Conservation (phyloP, 805 yeast species). For the Saccharomycopsis sp. region DNA sequence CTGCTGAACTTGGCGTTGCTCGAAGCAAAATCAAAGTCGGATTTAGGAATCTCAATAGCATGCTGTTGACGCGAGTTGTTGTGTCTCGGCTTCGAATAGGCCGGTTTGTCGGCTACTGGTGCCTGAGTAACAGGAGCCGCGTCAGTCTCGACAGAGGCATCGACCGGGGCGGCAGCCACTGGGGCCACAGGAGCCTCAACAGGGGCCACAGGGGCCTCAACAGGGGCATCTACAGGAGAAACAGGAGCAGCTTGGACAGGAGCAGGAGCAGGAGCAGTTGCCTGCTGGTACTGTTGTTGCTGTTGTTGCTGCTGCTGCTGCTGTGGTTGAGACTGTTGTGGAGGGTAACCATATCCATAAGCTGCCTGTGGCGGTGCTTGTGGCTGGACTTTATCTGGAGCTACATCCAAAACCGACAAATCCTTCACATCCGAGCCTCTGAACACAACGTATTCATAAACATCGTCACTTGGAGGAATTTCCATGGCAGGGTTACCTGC, state of each 20-base stretch:
- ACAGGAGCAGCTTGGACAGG: slow-evolving; percentile 12
- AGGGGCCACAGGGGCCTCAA: not conserved
- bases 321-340: slow-evolving; percentile 18
- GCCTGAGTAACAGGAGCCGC: slow-evolving; percentile 2
- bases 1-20: slow-evolving; percentile 66
- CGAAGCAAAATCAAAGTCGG: slow-evolving; percentile 70
- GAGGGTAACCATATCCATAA: slow-evolving; percentile 11
- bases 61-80: slow-evolving; percentile 3
- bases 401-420: slow-evolving; percentile 71
- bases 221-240: slow-evolving; percentile 18
- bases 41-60: slow-evolving; percentile 37
- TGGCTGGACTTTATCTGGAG: slow-evolving; percentile 58
- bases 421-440: slow-evolving; percentile 92
- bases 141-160: slow-evolving; percentile 5
- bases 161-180: slow-evolving; percentile 6
- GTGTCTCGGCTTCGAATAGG: slow-evolving; percentile 18
- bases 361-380: slow-evolving; percentile 13
- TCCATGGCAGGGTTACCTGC: slow-evolving; percentile 62
- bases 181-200: slow-evolving; percentile 18
- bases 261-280: slow-evolving; percentile 9
- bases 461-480: slow-evolving; percentile 59
- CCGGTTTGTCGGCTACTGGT: slow-evolving; percentile 3
- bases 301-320: slow-evolving; percentile 9
- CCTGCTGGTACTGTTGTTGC: slow-evolving; percentile 10
- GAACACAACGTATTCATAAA: slow-evolving; percentile 73